These are phyloP conservation scores for Epichloe amarillans DNA, from an alignment of 2,329 filamentous ascomycete species.

Conservation along the genomic window DNA sequence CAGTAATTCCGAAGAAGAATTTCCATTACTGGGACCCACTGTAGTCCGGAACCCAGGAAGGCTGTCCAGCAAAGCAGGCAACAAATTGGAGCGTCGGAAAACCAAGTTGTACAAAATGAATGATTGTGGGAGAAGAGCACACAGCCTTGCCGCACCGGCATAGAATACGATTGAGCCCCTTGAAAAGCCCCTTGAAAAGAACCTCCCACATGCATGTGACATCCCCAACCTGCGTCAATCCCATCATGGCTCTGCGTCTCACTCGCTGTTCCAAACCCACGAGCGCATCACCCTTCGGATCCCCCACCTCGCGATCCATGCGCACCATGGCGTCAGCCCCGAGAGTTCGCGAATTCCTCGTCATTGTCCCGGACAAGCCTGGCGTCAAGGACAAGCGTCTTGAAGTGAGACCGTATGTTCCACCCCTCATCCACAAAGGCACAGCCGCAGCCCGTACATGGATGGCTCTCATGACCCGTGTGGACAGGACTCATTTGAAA, in stretches of 20 bases:
- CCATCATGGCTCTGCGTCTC: slow-evolving; percentile 8
- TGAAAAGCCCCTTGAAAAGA: too few relatives aligned
- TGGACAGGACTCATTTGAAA: slow-evolving; percentile 37
- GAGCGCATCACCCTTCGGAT: slow-evolving; percentile 1
- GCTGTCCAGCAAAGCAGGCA: too few relatives aligned
- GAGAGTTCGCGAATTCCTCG: slow-evolving; percentile 50
- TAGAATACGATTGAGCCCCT: too few relatives aligned
- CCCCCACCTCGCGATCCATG: slow-evolving; percentile 1
- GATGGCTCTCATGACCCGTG: neutral
- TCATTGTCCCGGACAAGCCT: slow-evolving; percentile 54
- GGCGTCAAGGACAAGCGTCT: slow-evolving; percentile 47
- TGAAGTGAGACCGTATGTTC: slow-evolving; percentile 41
- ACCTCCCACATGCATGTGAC: neutral
- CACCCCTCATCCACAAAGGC: neutral
- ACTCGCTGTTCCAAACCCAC: neutral
- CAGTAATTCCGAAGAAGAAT: too few relatives aligned
- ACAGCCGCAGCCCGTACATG: too few relatives aligned
- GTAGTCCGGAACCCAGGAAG: too few relatives aligned
- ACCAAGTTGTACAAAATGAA: too few relatives aligned
- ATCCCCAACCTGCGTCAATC: neutral
- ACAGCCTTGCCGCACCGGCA: too few relatives aligned
- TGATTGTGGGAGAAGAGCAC: too few relatives aligned
- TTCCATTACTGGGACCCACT: too few relatives aligned
- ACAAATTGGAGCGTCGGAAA: too few relatives aligned
- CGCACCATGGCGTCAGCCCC: slow-evolving; percentile 18